Percentiles rank a stretch among this genome's conserved stretches.
These are phyloP conservation scores for Geotrichum reessii DNA, from an alignment of 1,139 yeast genomes.

Conservation along the genomic window DNA sequence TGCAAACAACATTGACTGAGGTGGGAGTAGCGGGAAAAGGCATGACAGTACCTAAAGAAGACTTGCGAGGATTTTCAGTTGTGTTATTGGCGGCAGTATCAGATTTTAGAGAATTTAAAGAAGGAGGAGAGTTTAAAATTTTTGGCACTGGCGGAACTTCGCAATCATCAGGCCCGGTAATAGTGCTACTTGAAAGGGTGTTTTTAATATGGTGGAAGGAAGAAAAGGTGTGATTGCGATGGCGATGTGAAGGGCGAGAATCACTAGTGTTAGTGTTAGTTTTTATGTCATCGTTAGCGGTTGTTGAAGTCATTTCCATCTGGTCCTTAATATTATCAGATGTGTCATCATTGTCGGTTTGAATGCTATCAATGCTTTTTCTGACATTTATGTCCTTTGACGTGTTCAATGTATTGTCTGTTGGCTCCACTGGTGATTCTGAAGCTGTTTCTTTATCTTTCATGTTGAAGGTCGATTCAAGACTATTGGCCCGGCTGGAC, in stretches of 20 bases:
- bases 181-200: background rate
- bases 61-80: background rate
- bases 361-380: background rate
- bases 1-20: background rate
- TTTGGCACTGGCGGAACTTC: background rate
- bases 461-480: background rate
- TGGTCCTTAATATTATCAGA: background rate
- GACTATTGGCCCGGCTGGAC: background rate
- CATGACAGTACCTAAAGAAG: background rate
- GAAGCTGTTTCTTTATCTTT: background rate
- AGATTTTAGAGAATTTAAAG: background rate
- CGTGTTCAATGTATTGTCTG: background rate
- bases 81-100: background rate
- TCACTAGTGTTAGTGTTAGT: background rate
- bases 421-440: background rate
- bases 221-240: constrained; percentile 1
- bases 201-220: background rate
- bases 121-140: background rate
- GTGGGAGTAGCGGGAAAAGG: background rate
- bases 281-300: too few relatives aligned
- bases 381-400: background rate
- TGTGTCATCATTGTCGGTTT: background rate
- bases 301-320: background rate
- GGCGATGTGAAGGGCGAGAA: background rate
- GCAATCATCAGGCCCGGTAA: background rate